Evolutionary conservation across 1,139 yeast genomes (phyloP), one percentile per base, ranked within the genome.

Genomic region (Candida pseudocylindracea): DNA sequence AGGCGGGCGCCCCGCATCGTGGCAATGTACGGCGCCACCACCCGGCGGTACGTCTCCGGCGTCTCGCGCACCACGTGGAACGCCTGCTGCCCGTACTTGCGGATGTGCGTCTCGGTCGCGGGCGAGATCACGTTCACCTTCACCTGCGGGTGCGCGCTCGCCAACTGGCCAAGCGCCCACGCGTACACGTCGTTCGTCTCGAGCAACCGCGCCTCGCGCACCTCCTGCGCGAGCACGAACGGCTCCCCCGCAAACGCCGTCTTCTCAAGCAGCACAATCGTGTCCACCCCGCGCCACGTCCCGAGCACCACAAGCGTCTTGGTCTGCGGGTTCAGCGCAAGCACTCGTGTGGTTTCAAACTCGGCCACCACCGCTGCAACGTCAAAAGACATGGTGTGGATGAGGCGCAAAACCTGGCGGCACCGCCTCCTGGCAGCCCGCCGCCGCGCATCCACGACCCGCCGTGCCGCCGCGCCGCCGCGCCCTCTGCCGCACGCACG

Each of bases 41-140:
- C 54, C 10, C 53, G 41, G 5, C 49, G 34, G 53, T 85, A 88
- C 54, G 69, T 57, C 34, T 72, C 72, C 0, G 94, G 93, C 2
- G 95, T 81, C 46, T 91, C 99, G 13, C 53, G 47, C 2, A 88
- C 61, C 44, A 75, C 55, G 42, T 73, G 81, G 30, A 49, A 42
- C 13, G 51, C 51, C 43, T 76, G 85, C 12, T 52, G 55, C 11
- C 66, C 59, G 45, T 69, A 81, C 51, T 88, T 88, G 35, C 63
- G 63, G 36, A 88, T 72, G 46, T 88, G 98, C 8, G 74, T 67
- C 34, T 71, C 74, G 0, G 94, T 75, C 1, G 98, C 96, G 1
- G 99, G 99, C 48, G 68, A 81, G 12, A 88, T 73, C 37, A 88
- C 41, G 42, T 75, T 81, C 36, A 80, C 46, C 45, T 85, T 85